Percentiles rank a stretch among this genome's conserved stretches.
Conservation (phyloP, 2,329 filamentous ascomycete genomes). For the Setomelanomma holmii region DNA sequence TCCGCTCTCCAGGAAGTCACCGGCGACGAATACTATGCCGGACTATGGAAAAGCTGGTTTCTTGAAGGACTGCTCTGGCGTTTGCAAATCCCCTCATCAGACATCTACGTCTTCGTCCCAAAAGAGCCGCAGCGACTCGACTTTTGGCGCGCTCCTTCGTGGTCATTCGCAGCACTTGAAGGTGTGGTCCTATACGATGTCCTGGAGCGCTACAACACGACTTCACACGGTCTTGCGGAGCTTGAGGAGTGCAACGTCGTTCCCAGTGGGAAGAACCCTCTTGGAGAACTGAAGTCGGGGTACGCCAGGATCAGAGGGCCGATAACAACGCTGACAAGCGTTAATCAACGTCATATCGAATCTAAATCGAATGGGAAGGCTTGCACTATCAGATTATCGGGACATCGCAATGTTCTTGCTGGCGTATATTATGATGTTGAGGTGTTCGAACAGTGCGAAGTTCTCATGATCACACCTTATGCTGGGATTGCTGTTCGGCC, state of each 20-base stretch:
- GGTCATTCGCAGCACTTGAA: constrained; percentile 12
- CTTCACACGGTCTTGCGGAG: constrained; percentile 1
- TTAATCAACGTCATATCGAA: not conserved
- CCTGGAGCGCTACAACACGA: not conserved
- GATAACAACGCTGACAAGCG: not conserved
- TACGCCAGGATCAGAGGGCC: constrained; percentile 7
- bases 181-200: constrained; percentile 4
- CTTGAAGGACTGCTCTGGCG: constrained; percentile 13
- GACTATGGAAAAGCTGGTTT: constrained; percentile 13
- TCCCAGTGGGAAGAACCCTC: constrained; percentile 9
- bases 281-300: constrained; percentile 13
- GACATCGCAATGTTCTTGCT: not conserved
- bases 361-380: not conserved
- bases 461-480: constrained; percentile 9
- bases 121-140: constrained; percentile 1
- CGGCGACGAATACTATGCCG: constrained; percentile 10
- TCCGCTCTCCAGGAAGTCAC: constrained; percentile 5
- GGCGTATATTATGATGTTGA: constrained; percentile 10
- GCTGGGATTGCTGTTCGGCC: constrained; percentile 3
- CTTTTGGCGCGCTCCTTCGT: constrained; percentile 10
- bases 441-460: not conserved
- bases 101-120: not conserved
- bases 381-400: constrained; percentile 1
- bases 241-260: constrained; percentile 4
- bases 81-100: constrained; percentile 5